Evolutionary conservation across 2,329 filamentous ascomycete genomes (phyloP), one percentile per base, ranked within the genome.

Genomic region (Fusarium napiforme): DNA sequence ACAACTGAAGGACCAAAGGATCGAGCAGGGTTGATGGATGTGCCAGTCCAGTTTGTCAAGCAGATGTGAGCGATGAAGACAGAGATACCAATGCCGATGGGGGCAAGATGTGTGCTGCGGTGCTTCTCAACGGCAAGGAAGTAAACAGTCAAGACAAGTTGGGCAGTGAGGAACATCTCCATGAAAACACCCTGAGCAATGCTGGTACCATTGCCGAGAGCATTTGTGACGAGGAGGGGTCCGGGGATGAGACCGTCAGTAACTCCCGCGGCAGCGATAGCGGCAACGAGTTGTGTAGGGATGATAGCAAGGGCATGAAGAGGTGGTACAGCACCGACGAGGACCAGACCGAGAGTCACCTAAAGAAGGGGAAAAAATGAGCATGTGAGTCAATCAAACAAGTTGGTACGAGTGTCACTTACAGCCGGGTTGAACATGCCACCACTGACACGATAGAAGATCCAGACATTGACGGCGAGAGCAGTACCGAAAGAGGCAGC

Each of bases 61-160:
- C 79, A 81, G 57, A 86, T 79, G 78, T 87, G 82, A 9, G 83
- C 83, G 47, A 94, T 87, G 79, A 94, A 94, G 60, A 94, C 86
- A 0, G 92, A 85, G 5, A 93, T 81, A 2, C 93, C 93, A 74
- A 95, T 93, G 18, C 91, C 92, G 7, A 94, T 83, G 0, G 93
- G 92, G 0, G 92, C 92, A 3, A 94, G 82, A 78, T 87, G 93
- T 0, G 92, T 94, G 5, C 89, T 89, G 49, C 91, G 90, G 80
- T 94, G 92, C 82, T 94, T 94, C 79, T 93, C 91, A 8, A 90
- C 89, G 1, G 91, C 92, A 49, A 93, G 85, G 88, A 93, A 92
- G 79, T 91, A 88, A 36, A 93, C 88, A 6, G 90, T 87, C 60
- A 93, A 84, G 12, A 92, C 87, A 15, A 93, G 84, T 77, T 91